A percentile compares a stretch with the other conserved stretches of the same genome.
phyloP scores from a whole-genome alignment of 2,329 filamentous ascomycete species.

The Xylariales sp. region DNA sequence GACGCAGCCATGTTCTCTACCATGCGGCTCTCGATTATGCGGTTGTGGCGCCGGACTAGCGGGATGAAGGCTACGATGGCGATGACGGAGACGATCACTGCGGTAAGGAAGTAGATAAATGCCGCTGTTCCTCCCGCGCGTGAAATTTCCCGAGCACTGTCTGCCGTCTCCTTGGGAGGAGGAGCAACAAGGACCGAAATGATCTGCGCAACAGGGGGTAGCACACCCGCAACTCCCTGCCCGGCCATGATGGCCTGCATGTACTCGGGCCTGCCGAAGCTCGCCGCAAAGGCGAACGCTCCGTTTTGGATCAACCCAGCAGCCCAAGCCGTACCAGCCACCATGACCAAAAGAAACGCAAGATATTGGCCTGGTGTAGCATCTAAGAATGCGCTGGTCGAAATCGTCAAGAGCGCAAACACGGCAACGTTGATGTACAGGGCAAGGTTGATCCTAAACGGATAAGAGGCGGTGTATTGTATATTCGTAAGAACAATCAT shows the following conservation, averaged over 20 bases:
- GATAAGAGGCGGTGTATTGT: slow-evolving; percentile 81
- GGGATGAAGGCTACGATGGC: slow-evolving; percentile 72
- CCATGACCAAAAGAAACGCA: slow-evolving; percentile 75
- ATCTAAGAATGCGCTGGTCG: slow-evolving; percentile 64
- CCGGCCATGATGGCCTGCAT: slow-evolving; percentile 96
- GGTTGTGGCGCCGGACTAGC: slow-evolving; percentile 59
- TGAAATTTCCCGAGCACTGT: slow-evolving; percentile 21
- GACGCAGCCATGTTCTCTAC: slow-evolving; percentile 45
- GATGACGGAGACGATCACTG: slow-evolving; percentile 66
- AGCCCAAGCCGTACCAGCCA: slow-evolving; percentile 72
- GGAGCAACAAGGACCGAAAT: slow-evolving; percentile 66
- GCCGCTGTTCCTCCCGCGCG: slow-evolving; percentile 58
- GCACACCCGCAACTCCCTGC: slow-evolving; percentile 84
- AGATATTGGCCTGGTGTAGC: slow-evolving; percentile 66
- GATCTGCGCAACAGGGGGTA: slow-evolving; percentile 81
- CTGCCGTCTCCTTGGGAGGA: slow-evolving; percentile 29
- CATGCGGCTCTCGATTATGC: slow-evolving; percentile 45
- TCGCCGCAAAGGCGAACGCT: slow-evolving; percentile 83
- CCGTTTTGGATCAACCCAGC: slow-evolving; percentile 90
- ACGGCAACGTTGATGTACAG: slow-evolving; percentile 72
- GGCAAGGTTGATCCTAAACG: slow-evolving; percentile 74
- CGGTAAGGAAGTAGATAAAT: slow-evolving; percentile 87
- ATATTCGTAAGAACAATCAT: slow-evolving; percentile 75
- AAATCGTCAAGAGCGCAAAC: slow-evolving; percentile 75
- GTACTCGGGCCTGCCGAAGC: slow-evolving; percentile 82